phyloP scores from a whole-genome alignment of 176 grass and related monocot species.

The Hordeum vulgare region DNA sequence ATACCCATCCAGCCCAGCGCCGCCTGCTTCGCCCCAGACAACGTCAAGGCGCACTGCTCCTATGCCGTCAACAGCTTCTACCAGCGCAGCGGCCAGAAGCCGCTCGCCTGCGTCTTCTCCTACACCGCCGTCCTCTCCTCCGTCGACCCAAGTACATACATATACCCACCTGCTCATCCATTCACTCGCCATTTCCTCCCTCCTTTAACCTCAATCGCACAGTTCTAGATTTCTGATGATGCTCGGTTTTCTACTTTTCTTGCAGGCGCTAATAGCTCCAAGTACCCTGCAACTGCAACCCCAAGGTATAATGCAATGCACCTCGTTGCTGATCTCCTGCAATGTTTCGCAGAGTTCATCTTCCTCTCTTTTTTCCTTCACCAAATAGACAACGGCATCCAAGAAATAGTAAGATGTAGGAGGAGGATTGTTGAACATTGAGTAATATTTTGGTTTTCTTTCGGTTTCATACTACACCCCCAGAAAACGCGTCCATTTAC shows the following conservation, averaged over 20 bases:
- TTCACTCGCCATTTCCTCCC: too few species aligned
- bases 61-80: slow-evolving; percentile 95
- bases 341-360: not conserved
- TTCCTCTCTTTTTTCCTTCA: not conserved
- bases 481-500: not conserved
- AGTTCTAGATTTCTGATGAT: not conserved
- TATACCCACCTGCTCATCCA: not conserved
- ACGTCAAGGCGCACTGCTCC: slow-evolving; percentile 69
- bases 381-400: not conserved
- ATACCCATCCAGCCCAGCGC: slow-evolving; percentile 47
- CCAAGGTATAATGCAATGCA: slow-evolving; percentile 48
- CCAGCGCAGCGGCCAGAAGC: slow-evolving; percentile 62
- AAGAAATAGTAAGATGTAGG: too few species aligned
- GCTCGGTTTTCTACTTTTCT: not conserved
- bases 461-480: not conserved
- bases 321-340: not conserved
- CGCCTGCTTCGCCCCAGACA: slow-evolving; percentile 62
- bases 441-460: not conserved
- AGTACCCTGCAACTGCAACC: slow-evolving; percentile 50
- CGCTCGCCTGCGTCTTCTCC: slow-evolving; percentile 63
- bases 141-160: slow-evolving; percentile 58
- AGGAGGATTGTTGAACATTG: too few species aligned
- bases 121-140: slow-evolving; percentile 20
- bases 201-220: not conserved
- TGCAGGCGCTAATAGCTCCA: slow-evolving; percentile 54